These are phyloP conservation scores for Sinapis alba DNA, from an alignment of 441 rosid species.

Conservation along the genomic window DNA sequence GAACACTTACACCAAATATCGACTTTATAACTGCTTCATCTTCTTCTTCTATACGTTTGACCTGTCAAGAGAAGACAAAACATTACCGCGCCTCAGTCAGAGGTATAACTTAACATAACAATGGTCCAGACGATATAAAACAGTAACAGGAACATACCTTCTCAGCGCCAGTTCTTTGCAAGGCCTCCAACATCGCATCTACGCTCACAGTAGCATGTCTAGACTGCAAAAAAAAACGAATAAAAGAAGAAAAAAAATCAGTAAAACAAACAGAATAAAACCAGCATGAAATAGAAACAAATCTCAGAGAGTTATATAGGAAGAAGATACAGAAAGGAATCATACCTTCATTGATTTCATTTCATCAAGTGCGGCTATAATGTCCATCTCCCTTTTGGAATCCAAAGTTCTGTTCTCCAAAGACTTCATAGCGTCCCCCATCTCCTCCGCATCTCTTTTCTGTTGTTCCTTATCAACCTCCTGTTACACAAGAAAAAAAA, in stretches of 20 bases:
- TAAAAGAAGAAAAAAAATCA: conserved; percentile 1
- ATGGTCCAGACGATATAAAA: background rate
- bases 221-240: conserved; percentile 47
- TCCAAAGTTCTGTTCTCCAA: conserved; percentile 83
- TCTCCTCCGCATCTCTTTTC: conserved; percentile 78
- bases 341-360: conserved; percentile 89
- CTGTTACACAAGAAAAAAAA: conserved; percentile 35
- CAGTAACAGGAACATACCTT: conserved; percentile 49
- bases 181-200: conserved; percentile 84
- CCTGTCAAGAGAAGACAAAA: conserved; percentile 43
- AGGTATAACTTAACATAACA: background rate
- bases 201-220: conserved; percentile 85
- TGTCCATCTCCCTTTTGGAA: conserved; percentile 93
- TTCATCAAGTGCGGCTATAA: conserved; percentile 87
- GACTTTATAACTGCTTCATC: conserved; percentile 86
- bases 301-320: background rate
- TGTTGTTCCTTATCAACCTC: conserved; percentile 53
- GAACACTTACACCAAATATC: conserved; percentile 66
- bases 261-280: background rate
- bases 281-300: background rate
- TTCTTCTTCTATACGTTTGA: conserved; percentile 83
- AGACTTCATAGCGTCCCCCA: conserved; percentile 94
- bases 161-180: conserved; percentile 63
- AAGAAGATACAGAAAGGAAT: background rate
- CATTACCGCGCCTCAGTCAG: background rate